Percentiles rank a stretch among this genome's conserved stretches.
Evolutionary conservation across 2,329 filamentous ascomycete genomes (phyloP).

Genomic region (Colletotrichum lindemuthianum): DNA sequence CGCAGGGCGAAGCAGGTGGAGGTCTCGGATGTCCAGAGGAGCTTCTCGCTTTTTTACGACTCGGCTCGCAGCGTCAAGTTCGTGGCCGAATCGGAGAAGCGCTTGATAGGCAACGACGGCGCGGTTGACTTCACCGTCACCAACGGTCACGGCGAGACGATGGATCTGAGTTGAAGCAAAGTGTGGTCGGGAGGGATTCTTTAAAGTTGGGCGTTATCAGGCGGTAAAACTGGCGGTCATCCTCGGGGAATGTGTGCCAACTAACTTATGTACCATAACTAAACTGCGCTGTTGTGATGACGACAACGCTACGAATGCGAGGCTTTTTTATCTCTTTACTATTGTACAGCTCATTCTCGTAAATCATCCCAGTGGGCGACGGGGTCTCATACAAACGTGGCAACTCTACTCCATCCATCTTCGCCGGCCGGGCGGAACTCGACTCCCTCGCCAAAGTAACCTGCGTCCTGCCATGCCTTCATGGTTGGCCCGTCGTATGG

Average conservation of each 20-base stretch:
- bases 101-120: conserved; percentile 89
- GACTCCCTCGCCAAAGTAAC: conserved; percentile 92
- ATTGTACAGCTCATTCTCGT: background rate
- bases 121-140: conserved; percentile 74
- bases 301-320: conserved; percentile 31
- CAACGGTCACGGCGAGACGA: conserved; percentile 63
- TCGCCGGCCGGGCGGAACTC: conserved; percentile 75
- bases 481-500: conserved; percentile 88
- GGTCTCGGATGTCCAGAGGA: conserved; percentile 90
- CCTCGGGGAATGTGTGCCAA: conserved; percentile 34
- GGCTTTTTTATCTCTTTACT: conserved; percentile 23
- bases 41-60: conserved; percentile 95
- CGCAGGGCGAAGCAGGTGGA: conserved; percentile 84
- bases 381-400: conserved; percentile 53
- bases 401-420: conserved; percentile 64
- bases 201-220: conserved; percentile 34
- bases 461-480: conserved; percentile 89
- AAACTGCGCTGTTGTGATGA: conserved; percentile 25
- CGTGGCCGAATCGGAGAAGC: conserved; percentile 88
- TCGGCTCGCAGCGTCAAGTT: conserved; percentile 89
- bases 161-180: conserved; percentile 55
- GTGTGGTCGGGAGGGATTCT: background rate
- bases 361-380: background rate
- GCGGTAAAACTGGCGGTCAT: conserved; percentile 31
- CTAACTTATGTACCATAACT: conserved; percentile 35